Percentiles rank a stretch among this genome's conserved stretches.
phyloP scores from a whole-genome alignment of 768 basidiomycete genomes.

The Leccinum olivaceopallidum region DNA sequence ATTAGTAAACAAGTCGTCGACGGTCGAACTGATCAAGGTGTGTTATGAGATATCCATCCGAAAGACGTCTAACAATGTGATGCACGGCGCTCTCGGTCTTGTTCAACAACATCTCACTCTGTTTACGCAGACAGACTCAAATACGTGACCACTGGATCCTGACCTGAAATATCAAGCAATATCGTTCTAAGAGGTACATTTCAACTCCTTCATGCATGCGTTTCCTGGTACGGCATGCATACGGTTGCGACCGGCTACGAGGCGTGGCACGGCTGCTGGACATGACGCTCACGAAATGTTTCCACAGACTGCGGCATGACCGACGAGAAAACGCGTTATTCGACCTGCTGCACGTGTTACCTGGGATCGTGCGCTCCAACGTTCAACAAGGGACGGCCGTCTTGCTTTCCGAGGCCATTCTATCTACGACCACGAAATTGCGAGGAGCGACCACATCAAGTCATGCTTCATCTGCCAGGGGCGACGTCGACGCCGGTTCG shows the following conservation, averaged over 20 bases:
- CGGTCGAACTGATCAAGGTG: too few relatives aligned
- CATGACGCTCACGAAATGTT: slow-evolving; percentile 84
- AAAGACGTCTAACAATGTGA: too few relatives aligned
- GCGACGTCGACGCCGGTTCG: slow-evolving; percentile 62
- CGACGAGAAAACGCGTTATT: slow-evolving; percentile 87
- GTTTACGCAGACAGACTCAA: too few relatives aligned
- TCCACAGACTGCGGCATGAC: slow-evolving; percentile 77
- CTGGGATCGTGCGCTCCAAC: slow-evolving; percentile 65
- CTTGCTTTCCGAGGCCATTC: slow-evolving; percentile 74
- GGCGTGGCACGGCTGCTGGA: slow-evolving; percentile 87
- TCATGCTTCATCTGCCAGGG: slow-evolving; percentile 65
- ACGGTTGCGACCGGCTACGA: slow-evolving; percentile 66
- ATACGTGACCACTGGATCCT: too few relatives aligned
- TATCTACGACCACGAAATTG: slow-evolving; percentile 86
- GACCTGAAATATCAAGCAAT: too few relatives aligned
- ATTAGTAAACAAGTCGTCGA: too few relatives aligned
- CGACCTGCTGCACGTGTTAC: slow-evolving; percentile 84
- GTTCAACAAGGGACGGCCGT: slow-evolving; percentile 45
- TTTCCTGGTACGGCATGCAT: too few relatives aligned
- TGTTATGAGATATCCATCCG: too few relatives aligned
- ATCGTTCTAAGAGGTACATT: too few relatives aligned
- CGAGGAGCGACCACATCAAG: slow-evolving; percentile 76
- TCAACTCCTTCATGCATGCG: too few relatives aligned
- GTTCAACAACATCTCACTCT: too few relatives aligned
- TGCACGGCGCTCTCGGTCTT: too few relatives aligned